A percentile compares a stretch with the other conserved stretches of the same genome.
Evolutionary conservation across 768 basidiomycete genomes (phyloP).

Genomic region (Hydnum rufescens): DNA sequence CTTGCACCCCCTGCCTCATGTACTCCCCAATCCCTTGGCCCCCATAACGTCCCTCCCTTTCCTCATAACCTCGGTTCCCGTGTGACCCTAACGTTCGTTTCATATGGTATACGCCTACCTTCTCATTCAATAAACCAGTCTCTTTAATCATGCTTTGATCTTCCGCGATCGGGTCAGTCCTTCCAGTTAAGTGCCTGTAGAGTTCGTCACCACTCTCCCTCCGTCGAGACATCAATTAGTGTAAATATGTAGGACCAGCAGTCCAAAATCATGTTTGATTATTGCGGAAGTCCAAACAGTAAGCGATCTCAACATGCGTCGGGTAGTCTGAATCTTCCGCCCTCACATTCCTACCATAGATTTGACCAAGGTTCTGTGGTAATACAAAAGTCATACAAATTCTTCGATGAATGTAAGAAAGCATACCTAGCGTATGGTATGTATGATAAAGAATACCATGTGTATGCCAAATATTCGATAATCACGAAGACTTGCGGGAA

Average conservation of each 20-base stretch:
- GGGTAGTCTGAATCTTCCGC: no score
- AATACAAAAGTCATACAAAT: no score
- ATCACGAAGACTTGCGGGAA: constrained; percentile 57
- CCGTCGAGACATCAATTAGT: background rate
- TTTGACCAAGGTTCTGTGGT: no score
- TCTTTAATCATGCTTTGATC: background rate
- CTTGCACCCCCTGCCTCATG: background rate
- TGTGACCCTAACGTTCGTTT: background rate
- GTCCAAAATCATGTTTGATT: no score
- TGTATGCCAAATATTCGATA: constrained; percentile 46
- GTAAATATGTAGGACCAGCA: no score
- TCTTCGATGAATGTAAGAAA: no score
- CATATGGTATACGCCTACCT: background rate
- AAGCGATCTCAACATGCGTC: no score
- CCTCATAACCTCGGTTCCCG: no score
- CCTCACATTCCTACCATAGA: no score
- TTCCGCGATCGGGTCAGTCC: background rate
- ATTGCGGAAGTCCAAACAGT: no score
- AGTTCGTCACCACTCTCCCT: background rate
- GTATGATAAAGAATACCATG: constrained; percentile 29
- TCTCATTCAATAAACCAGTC: background rate
- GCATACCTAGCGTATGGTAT: constrained; percentile 65
- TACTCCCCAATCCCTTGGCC: background rate
- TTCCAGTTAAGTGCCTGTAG: background rate
- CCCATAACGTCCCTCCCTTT: no score